Evolutionary conservation across 2,329 filamentous ascomycete genomes (phyloP).

Genomic region (Fusarium sulawesiense): DNA sequence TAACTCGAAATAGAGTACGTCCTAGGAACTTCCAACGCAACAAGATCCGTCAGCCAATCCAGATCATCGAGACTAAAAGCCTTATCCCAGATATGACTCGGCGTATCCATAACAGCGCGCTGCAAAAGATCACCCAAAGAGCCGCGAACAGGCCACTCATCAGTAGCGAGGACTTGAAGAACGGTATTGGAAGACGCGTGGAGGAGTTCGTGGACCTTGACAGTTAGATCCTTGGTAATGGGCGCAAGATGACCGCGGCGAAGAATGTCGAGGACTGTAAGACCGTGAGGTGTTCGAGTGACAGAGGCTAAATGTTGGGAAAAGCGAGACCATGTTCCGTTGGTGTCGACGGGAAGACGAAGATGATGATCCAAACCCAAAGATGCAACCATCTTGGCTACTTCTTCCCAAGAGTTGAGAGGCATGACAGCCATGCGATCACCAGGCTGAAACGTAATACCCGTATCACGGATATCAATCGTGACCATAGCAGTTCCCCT

Average conservation of each 20-base stretch:
- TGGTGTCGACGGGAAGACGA: slow-evolving; percentile 54
- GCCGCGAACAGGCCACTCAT: slow-evolving; percentile 64
- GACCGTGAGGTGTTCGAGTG: slow-evolving; percentile 39
- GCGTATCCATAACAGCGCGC: slow-evolving; percentile 60
- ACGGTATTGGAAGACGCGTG: slow-evolving; percentile 62
- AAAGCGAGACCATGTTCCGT: slow-evolving; percentile 60
- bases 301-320: slow-evolving; percentile 59
- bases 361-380: slow-evolving; percentile 61
- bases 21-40: slow-evolving; percentile 62
- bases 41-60: slow-evolving; percentile 59
- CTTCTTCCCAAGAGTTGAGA: slow-evolving; percentile 65
- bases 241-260: slow-evolving; percentile 64
- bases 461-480: slow-evolving; percentile 63
- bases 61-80: slow-evolving; percentile 60
- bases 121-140: slow-evolving; percentile 64
- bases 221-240: slow-evolving; percentile 62
- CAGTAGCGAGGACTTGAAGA: slow-evolving; percentile 60
- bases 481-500: slow-evolving; percentile 59
- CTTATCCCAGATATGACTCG: slow-evolving; percentile 61
- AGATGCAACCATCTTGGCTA: slow-evolving; percentile 64
- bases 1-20: slow-evolving; percentile 66
- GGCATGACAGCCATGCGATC: slow-evolving; percentile 67
- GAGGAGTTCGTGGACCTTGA: slow-evolving; percentile 61
- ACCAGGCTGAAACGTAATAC: slow-evolving; percentile 64
- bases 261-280: slow-evolving; percentile 62